Percentiles rank a stretch among this genome's conserved stretches.
Conservation (phyloP, 2,329 filamentous ascomycete species). For the Cladophialophora carrionii region DNA sequence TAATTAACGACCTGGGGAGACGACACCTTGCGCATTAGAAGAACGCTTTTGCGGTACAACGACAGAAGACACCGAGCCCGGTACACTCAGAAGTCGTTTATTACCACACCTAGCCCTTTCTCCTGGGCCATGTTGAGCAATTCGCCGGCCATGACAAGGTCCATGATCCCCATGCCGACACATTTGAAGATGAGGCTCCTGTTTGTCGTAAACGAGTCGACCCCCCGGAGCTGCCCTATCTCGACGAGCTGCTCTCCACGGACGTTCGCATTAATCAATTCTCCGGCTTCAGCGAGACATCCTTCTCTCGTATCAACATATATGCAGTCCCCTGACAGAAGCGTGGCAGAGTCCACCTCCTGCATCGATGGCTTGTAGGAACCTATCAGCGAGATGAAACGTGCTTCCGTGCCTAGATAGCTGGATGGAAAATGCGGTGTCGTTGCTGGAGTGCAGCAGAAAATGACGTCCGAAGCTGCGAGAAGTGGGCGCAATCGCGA, state of each 20-base stretch:
- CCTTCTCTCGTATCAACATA: conserved; percentile 65
- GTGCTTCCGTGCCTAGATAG: conserved; percentile 45
- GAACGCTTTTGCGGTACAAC: no score
- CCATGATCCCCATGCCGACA: conserved; percentile 57
- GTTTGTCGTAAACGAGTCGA: conserved; percentile 31
- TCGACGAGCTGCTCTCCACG: conserved; percentile 47
- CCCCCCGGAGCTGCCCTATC: conserved; percentile 47
- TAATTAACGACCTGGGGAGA: no score
- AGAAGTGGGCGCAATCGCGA: conserved; percentile 41
- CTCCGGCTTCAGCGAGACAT: conserved; percentile 40
- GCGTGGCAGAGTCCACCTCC: conserved; percentile 53
- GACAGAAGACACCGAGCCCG: background rate
- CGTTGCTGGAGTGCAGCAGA: conserved; percentile 55
- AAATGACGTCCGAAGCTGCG: conserved; percentile 49
- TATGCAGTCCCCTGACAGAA: conserved; percentile 61
- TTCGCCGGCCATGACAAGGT: conserved; percentile 52
- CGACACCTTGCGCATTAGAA: no score
- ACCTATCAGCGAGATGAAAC: conserved; percentile 57
- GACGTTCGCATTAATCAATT: conserved; percentile 50
- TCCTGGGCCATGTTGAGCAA: conserved; percentile 46
- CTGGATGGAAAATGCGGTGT: conserved; percentile 49
- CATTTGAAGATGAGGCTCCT: conserved; percentile 56
- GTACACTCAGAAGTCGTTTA: conserved; percentile 45
- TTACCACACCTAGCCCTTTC: conserved; percentile 42
- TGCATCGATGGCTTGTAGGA: conserved; percentile 60